Evolutionary conservation across 768 basidiomycete species (phyloP), one percentile per base, ranked within the genome.

Genomic region (Obba rivulosa): DNA sequence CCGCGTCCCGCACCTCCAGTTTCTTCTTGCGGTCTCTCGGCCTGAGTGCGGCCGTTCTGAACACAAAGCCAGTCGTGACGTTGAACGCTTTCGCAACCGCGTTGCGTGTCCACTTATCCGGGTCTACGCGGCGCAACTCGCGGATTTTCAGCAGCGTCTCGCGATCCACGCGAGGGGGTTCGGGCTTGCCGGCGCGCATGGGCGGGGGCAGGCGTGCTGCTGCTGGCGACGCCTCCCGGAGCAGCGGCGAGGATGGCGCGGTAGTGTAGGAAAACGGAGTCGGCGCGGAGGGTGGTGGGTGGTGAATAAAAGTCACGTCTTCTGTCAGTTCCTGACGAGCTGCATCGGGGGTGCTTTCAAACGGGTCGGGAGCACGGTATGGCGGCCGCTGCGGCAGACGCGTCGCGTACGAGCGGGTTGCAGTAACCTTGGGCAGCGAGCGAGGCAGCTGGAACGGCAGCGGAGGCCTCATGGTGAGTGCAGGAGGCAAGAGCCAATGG

Each of bases 261-360:
- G 79, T 80, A 4, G 80, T 83, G 48, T 81, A 77, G 17, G 89
- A 92, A 50, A 73, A 70, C 3, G 88, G 87, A 16, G 87, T 74
- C 8, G 85, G 84, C 9, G 82, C 77, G 9, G 84, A 80, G 0
- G 89, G 86, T 0, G 89, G 90, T n/a, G 86, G 86, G 37, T 90
- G 82, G 62, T 88, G 87, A 49, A 92, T 82, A 63, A 92, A 92
- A 0, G 87, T 87, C 47, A 90, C 65, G 48, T 77, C 75, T 28
- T 55, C 54, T 5, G 55, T 49, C 24, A 61, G 57, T 8, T 49
- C 35, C 36, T 56, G 34, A 55, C 58, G 56, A n/a, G 47, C 37
- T 17, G 54, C 59, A 39, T 60, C 41, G 4, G 59, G 57, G 48
- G 60, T 57, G 54, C 57, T 58, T 8, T 46, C 37, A 25, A 69